Evolutionary conservation across 306 rosid species (phyloP), one percentile per base, ranked within the genome.

Genomic region (Cucumis hystrix): DNA sequence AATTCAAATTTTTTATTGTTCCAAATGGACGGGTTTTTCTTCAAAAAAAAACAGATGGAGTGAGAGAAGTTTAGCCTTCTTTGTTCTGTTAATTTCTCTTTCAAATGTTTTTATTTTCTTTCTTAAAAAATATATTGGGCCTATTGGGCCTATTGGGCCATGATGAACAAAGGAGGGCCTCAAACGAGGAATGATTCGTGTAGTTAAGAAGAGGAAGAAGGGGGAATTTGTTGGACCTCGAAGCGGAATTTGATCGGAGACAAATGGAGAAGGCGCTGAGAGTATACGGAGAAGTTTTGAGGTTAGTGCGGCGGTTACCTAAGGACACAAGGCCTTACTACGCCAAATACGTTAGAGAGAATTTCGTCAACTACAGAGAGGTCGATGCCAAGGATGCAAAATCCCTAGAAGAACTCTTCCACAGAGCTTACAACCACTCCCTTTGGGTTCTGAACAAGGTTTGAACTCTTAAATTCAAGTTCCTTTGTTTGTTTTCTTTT

Each of bases 391-490:
- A 63, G 23, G 91, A 89, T 56, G 55, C 86, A 60, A 64, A 56
- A 5, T 77, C 86, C 74, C 82, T 87, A 18, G 60, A 83, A 16
- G 90, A 89, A 51, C 87, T 85, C 75, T 85, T 84, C 82, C 83
- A 72, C 43, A 77, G 89, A 60, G 83, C 96, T 66, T 81, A 90
- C 63, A 83, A 78, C 17, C 98, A 94, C 35, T 90, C 98, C 70
- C 20, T 91, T 21, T 94, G 96, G 98, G 87, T 95, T 40, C 96
- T 94, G 75, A 72, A 85, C 14, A 90, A 94, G 98, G 98, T 90
- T 13, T 13, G 21, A 10, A 5, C 6, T 18, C 35, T 57, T 40
- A 20, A 11, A 11, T 33, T 2, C 54, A n/a, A n/a, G 33, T n/a
- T 28, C 30, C 3, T 28, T 35, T 0, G 1, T 28, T 15, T 0